Conservation (phyloP, 441 rosid genomes). For the Gossypium schwendimanii region DNA sequence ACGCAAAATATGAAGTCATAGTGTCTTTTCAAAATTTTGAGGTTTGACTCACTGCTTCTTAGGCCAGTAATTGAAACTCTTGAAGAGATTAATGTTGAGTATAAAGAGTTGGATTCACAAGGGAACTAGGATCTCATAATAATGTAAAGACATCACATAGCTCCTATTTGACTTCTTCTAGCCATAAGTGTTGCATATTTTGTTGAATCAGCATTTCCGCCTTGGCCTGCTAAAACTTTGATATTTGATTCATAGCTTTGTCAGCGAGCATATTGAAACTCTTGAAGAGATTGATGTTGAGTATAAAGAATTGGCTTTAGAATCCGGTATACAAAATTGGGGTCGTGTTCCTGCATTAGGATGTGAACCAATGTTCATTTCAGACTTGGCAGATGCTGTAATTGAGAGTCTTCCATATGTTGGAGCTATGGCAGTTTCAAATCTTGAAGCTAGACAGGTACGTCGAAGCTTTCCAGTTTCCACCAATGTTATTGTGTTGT, state of each 20-base stretch:
- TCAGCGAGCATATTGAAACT: conserved; percentile 96
- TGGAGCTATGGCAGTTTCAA: conserved; percentile 96
- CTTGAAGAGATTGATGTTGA: conserved; percentile 97
- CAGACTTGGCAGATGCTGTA: conserved; percentile 97
- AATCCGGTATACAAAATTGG: conserved; percentile 88
- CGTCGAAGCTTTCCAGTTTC: not conserved
- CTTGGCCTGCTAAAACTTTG: not conserved
- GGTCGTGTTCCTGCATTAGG: conserved; percentile 96
- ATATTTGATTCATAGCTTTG: conserved; percentile 54
- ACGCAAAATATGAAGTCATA: not conserved
- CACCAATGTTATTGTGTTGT: not conserved
- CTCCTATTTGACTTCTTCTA: not conserved
- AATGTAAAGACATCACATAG: not conserved
- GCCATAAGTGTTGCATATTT: not conserved
- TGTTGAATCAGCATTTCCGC: conserved; percentile 2
- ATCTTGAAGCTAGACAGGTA: conserved; percentile 98
- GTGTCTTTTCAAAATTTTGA: not conserved
- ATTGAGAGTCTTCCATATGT: conserved; percentile 95
- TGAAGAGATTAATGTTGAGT: conserved; percentile 83
- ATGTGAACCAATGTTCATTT: conserved; percentile 86
- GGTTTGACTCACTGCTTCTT: conserved; percentile 53
- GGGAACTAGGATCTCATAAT: conserved; percentile 82
- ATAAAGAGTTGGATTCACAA: conserved; percentile 71
- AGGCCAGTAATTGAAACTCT: conserved; percentile 82
- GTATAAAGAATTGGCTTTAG: conserved; percentile 78